Evolutionary conservation across 2,329 filamentous ascomycete genomes (phyloP).

Genomic region (Arthrobotrys sphaeroides): DNA sequence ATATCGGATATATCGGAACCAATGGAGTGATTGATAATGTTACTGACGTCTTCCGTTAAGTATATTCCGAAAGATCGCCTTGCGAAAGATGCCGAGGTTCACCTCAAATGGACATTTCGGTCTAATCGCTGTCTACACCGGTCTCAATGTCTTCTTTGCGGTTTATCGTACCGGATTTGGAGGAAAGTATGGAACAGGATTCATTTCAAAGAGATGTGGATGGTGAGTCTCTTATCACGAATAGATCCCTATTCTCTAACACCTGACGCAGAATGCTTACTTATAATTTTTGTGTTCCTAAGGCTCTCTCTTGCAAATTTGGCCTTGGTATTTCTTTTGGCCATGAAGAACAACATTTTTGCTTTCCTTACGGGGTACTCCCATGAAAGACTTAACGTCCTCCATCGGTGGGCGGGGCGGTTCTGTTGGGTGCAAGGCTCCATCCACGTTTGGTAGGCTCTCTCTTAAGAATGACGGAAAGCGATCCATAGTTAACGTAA

Average conservation of each 20-base stretch:
- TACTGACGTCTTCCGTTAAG: conserved; percentile 34
- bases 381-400: conserved; percentile 69
- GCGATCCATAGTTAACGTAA: not conserved
- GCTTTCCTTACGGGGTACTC: conserved; percentile 67
- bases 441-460: conserved; percentile 55
- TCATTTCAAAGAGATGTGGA: conserved; percentile 58
- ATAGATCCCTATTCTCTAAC: not conserved
- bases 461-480: too few species aligned
- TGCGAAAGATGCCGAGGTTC: conserved; percentile 61
- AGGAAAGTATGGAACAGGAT: conserved; percentile 52
- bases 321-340: conserved; percentile 66
- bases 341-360: conserved; percentile 70
- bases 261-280: not conserved
- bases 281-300: not conserved
- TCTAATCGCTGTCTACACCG: conserved; percentile 60
- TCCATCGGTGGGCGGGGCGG: conserved; percentile 64
- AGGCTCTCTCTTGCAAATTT: conserved; percentile 67
- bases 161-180: conserved; percentile 59
- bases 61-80: conserved; percentile 55
- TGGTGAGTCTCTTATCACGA: conserved; percentile 57
- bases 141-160: conserved; percentile 60
- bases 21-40: not conserved
- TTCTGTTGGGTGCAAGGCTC: conserved; percentile 55
- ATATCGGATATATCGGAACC: not conserved
- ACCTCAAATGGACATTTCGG: conserved; percentile 62